Evolutionary conservation across 768 basidiomycete genomes (phyloP), one percentile per base, ranked within the genome.

Genomic region (Tulasnella sp.): DNA sequence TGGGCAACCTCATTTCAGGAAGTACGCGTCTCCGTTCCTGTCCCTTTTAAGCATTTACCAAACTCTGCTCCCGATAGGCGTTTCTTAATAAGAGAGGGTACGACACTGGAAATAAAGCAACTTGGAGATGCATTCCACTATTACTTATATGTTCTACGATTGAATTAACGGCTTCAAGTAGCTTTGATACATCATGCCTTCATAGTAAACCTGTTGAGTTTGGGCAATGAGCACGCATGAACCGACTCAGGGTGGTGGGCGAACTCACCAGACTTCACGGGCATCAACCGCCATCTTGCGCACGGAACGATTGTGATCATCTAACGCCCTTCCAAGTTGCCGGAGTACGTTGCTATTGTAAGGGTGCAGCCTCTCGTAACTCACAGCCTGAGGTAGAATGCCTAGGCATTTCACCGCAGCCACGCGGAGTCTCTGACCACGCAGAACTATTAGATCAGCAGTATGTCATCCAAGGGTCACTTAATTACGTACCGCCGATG

Each of bases 221-320:
- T 3, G 19, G 40, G 19, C n/a, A 19, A n/a, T 72, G 25, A 72
- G 42, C 5, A 45, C 15, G 17, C 19, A 14, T 45, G 12, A 17
- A 14, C 15, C n/a, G 39, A 34, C 42, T 34, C 25, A 17, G 11
- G 42, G 71, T 15, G 49, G 1, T n/a, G 19, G 19, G 25, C 34
- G 19, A 17, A 34, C 71, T 12, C 29, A 72, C 71, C 71, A 72
- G n/a, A 72, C 72, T n/a, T 72, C 86, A 87, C 91, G 80, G 40
- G 94, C 91, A 79, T 94, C 90, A 2, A 99, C 97, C 0, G 96
- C 97, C 80, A 93, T 93, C 80, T 89, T 91, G 73, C 97, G 86
- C 9, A 99, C 96, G 1, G 84, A 83, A 77, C 92, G 86, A 81
- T 91, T 92, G n/a, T 93, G 93, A 83, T 99, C 97, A 81, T 99